Evolutionary conservation across 2,329 filamentous ascomycete genomes (phyloP).

Genomic region (Cercospora beticola): DNA sequence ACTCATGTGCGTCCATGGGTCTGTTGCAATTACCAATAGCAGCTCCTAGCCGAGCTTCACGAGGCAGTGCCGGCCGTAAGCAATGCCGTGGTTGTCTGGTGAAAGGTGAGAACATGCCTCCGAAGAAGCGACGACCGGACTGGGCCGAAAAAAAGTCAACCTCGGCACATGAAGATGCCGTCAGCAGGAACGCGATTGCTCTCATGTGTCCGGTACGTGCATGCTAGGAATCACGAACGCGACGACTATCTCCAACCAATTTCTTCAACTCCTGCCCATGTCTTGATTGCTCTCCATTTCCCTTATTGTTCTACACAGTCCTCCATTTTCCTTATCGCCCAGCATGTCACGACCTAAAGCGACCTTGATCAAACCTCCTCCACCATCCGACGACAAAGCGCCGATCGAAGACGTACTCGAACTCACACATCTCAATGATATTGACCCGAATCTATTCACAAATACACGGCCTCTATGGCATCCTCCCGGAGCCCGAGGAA

Average conservation of each 20-base stretch:
- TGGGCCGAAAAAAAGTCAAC: slow-evolving; percentile 1
- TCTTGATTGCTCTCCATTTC: background rate
- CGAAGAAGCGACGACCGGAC: background rate
- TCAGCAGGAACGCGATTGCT: background rate
- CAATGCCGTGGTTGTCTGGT: background rate
- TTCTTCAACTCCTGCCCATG: background rate
- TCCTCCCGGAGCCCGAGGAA: slow-evolving; percentile 84
- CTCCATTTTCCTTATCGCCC: background rate
- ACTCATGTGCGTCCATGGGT: background rate
- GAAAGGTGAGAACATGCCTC: background rate
- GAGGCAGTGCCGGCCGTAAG: background rate
- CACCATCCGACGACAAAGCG: slow-evolving; percentile 68
- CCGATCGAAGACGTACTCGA: slow-evolving; percentile 88
- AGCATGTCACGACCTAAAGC: slow-evolving; percentile 25
- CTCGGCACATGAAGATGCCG: slow-evolving; percentile 1
- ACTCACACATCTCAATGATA: slow-evolving; percentile 72
- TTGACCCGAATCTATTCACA: slow-evolving; percentile 86
- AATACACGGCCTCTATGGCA: slow-evolving; percentile 92
- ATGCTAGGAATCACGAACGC: background rate
- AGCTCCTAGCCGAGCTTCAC: background rate
- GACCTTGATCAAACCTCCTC: slow-evolving; percentile 70
- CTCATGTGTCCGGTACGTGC: slow-evolving; percentile 1
- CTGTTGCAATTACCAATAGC: background rate
- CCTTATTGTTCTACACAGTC: background rate
- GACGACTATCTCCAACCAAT: background rate